Evolutionary conservation across 2,329 filamentous ascomycete species (phyloP), one percentile per base, ranked within the genome.

Genomic region (Xylariaceae sp.): DNA sequence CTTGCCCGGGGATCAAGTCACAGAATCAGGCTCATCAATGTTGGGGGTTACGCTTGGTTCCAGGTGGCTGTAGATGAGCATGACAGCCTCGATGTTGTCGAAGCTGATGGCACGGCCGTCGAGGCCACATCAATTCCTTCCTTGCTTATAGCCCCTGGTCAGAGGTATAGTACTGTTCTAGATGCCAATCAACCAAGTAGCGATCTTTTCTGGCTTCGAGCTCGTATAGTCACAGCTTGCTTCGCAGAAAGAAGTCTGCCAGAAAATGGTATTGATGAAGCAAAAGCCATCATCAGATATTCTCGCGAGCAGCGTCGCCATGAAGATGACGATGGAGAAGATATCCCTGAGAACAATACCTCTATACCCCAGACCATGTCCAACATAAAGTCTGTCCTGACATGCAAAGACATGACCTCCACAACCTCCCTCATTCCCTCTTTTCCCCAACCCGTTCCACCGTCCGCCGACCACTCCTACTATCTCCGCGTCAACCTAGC

Each of bases 61-160:
- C 83, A 88, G 54, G 72, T 89, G 19, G 80, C 79, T 55, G 70
- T 88, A 34, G 85, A 89, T 49, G 76, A 78, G 37, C 85, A 88
- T 50, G 67, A 65, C 9, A 48, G 51, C 18, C 49, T 65, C 34
- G 58, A 67, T 1, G 66, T 89, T 34, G 79, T 84, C 9, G 85
- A 88, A 57, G 79, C 85, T 0, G 85, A 89, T 54, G 85, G 84
- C 13, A 79, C 82, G 2, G 76, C 79, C 28, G 76, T 86, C 1
- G 71, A 79, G 43, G 80, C 84, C 0, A 64, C 68, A 4, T 67
- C 76, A 1, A 74, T 81, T 6, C 70, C 76, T 26, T 74, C 79
- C 46, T 63, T 89, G 39, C 81, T 85, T 45, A 67, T 89, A 17
- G 74, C 81, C 7, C 82, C 83, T 1, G 84, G 83, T 0, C 85